Base-by-base conservation (phyloP, 2,329 filamentous ascomycete genomes). In the Clonostachys sp. region DNA sequence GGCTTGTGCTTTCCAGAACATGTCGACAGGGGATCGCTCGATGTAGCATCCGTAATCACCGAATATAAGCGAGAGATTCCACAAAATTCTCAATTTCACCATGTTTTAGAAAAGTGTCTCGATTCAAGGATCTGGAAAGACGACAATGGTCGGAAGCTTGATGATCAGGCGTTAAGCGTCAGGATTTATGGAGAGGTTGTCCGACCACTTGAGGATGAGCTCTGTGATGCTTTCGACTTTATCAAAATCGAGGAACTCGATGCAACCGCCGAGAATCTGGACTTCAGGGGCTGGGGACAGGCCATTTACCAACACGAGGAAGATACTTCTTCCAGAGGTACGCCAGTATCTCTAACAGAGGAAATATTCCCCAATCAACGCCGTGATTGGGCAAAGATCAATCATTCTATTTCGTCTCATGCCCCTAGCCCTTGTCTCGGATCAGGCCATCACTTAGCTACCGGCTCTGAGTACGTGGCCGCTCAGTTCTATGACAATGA, bases 211-310 rank as follows among this genome's bases (percentile, higher is more conserved):
- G 43, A 42, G 41, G 5, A 18, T 2, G 39, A 49, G 8, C 44
- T 51, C 2, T 44, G 24, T 6, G 34, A 49, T 7, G 49, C 20
- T 3, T 49, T 44, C 41, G 45, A 41, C 17, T 20, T 16, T n/a
- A 51, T 46, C 12, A 14, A 39, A 2, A 33, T 49, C 3, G 47
- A 51, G 3, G 40, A 45, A 14, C 17, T 51, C 30, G 49, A 51
- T 39, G 10, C 30, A 34, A 44, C 16, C 13, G 47, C 44, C n/a
- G 33, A 39, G 10, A 44, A n/a, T 35, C 13, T 50, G 10, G 45
- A 50, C 36, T 45, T 48, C 42, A 42, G 17, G 12, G 41, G 41
- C 12, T 48, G 45, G 45, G 45, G 41, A 18, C 48, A 45, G 38
- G 34, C 13, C 10, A 40, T 48, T 30, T 30, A 30, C 3, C 24